These are phyloP conservation scores for Shiraia sp. DNA, from an alignment of 2,329 filamentous ascomycete genomes.

Conservation along the genomic window DNA sequence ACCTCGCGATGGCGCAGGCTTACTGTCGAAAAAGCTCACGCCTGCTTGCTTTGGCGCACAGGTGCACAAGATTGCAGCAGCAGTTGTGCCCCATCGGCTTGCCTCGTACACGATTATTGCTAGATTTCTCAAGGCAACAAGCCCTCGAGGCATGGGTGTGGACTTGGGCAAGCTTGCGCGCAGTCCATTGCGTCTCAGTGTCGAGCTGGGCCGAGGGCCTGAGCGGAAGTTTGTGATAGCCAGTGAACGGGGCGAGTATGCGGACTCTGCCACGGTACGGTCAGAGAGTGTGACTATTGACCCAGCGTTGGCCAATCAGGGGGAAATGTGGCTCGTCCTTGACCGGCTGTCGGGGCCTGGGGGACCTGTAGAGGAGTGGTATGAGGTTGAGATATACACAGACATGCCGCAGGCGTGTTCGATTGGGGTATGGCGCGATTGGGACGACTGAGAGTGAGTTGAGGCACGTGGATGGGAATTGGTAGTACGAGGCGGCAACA, in stretches of 20 bases:
- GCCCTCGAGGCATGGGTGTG: slow-evolving; percentile 26
- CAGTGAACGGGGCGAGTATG: slow-evolving; percentile 74
- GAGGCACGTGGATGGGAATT: no score
- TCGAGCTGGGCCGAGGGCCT: slow-evolving; percentile 74
- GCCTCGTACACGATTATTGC: slow-evolving; percentile 64
- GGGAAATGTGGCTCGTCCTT: slow-evolving; percentile 77
- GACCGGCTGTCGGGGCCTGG: slow-evolving; percentile 71
- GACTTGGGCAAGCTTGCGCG: slow-evolving; percentile 36
- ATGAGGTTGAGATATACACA: slow-evolving; percentile 54
- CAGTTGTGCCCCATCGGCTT: slow-evolving; percentile 57
- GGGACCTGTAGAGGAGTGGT: slow-evolving; percentile 52
- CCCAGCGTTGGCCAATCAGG: slow-evolving; percentile 58
- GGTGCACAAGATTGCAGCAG: slow-evolving; percentile 58
- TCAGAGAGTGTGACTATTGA: slow-evolving; percentile 76
- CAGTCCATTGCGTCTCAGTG: slow-evolving; percentile 67
- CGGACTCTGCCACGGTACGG: slow-evolving; percentile 68
- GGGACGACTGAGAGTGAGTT: slow-evolving; percentile 40
- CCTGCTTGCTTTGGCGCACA: slow-evolving; percentile 56
- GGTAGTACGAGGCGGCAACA: no score
- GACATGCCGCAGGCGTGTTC: slow-evolving; percentile 51
- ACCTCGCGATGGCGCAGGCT: slow-evolving; percentile 74
- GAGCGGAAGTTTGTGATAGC: slow-evolving; percentile 66
- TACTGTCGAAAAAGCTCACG: slow-evolving; percentile 64
- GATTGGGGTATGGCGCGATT: slow-evolving; percentile 51
- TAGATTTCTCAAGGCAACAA: slow-evolving; percentile 45